Base-by-base conservation (phyloP, 225 moss, liverwort and hornwort species). In the Sphagnum contortum region DNA sequence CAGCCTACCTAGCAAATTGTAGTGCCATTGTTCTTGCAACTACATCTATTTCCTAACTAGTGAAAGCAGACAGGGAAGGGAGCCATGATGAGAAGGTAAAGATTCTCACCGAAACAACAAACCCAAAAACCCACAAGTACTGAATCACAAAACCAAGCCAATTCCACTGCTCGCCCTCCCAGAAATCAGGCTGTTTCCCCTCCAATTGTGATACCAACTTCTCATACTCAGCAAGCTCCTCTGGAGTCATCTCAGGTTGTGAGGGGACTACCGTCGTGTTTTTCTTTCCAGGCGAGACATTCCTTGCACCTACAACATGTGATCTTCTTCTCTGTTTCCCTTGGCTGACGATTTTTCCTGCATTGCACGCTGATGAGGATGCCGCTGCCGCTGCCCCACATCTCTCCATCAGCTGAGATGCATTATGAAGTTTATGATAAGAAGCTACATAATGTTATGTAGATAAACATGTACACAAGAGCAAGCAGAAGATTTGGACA, bases 41-140 rank as follows among this genome's bases (percentile, higher is more conserved):
- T 29, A 29, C 29, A 29, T 29, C 29, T 0, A 29, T 29, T 29
- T 29, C 29, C 29, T 29, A 0, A 29, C 29, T 29, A 29, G 29
- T 29, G 29, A 29, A 29, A 29, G 29, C 29, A 29, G 29, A 29
- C 29, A 29, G 0, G 29, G 29, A 29, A 29, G 29, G 29, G 29
- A 29, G 29, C 29, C 29, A 29, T 29, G 29, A 29, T 29, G 29
- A 29, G 29, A 29, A 29, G 29, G 29, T 29, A 29, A 29, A 1
- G 29, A 57, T n/a, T 59, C 87, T 11, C 80, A 98, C 96, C 89
- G 96, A 61, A 60, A 98, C 49, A 6, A 69, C 66, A 51, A 98
- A 68, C 52, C 93, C 96, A 66, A 93, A 80, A 10, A 72, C 88
- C 96, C 96, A 98, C 74, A 98, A 46, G 54, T 93, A 98, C 83